These are phyloP conservation scores for Thielaviopsis ethacetica DNA, from an alignment of 2,329 filamentous ascomycete genomes.

Conservation along the genomic window DNA sequence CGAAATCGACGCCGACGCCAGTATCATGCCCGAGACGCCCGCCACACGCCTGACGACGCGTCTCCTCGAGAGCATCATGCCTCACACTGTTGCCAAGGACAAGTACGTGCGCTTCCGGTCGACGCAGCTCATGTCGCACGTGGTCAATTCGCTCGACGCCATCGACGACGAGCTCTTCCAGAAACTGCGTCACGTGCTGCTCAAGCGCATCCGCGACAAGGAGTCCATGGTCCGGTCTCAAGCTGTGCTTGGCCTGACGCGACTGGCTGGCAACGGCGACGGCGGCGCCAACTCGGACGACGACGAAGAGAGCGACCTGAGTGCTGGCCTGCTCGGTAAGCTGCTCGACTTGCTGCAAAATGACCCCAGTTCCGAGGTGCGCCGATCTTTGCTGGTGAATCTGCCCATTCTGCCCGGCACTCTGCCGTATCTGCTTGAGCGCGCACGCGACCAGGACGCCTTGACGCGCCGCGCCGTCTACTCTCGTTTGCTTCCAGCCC, in stretches of 20 bases:
- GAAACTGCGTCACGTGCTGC: constrained; percentile 58
- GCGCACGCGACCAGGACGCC: constrained; percentile 76
- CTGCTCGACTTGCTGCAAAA: constrained; percentile 81
- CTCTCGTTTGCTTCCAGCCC: constrained; percentile 64
- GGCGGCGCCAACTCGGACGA: constrained; percentile 54
- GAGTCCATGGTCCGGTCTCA: constrained; percentile 85
- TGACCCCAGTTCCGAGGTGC: constrained; percentile 84
- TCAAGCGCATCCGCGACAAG: constrained; percentile 83
- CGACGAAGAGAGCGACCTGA: constrained; percentile 48
- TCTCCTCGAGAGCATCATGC: constrained; percentile 57
- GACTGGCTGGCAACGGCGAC: constrained; percentile 64
- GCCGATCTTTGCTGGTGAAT: constrained; percentile 74
- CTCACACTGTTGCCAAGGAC: constrained; percentile 72
- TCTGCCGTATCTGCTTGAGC: constrained; percentile 73
- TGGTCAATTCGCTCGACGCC: constrained; percentile 81
- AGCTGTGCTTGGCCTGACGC: constrained; percentile 76
- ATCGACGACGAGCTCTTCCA: constrained; percentile 88
- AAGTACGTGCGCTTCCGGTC: constrained; percentile 81
- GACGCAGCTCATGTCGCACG: constrained; percentile 77
- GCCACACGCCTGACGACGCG: constrained; percentile 61
- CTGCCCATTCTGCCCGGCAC: constrained; percentile 73
- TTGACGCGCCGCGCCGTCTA: constrained; percentile 75
- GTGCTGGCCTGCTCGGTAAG: constrained; percentile 60
- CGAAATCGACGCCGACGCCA: constrained; percentile 49
- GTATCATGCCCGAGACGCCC: constrained; percentile 64